A percentile compares a stretch with the other conserved stretches of the same genome.
phyloP scores from a whole-genome alignment of 495 filamentous ascomycete genomes.

The Clohesyomyces aquaticus region DNA sequence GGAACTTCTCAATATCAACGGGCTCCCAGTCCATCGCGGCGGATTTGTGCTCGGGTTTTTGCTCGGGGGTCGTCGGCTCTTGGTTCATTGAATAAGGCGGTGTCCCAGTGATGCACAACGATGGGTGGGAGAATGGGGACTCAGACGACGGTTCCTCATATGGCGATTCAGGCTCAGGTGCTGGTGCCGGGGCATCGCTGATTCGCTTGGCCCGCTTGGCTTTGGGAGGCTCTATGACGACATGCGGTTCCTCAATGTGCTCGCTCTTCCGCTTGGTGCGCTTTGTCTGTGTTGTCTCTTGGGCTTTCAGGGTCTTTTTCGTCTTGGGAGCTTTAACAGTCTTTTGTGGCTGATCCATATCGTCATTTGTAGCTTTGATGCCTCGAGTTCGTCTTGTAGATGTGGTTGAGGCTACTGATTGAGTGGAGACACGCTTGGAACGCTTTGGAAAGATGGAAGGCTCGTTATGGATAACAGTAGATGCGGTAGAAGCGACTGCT shows the following conservation, averaged over 20 bases:
- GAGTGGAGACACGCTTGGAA: background rate
- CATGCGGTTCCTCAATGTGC: background rate
- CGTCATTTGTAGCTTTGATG: background rate
- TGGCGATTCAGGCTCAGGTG: background rate
- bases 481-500: background rate
- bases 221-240: background rate
- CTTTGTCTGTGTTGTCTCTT: background rate
- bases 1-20: conserved; percentile 23
- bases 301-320: no score
- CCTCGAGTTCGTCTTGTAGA: background rate
- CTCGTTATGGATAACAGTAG: background rate
- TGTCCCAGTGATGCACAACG: background rate
- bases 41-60: background rate
- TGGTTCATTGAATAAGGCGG: background rate
- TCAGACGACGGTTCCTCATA: no score
- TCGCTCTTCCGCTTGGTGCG: conserved; percentile 5
- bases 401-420: background rate
- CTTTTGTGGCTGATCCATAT: background rate
- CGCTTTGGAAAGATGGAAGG: background rate
- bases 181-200: conserved; percentile 27
- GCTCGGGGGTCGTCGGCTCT: conserved; percentile 2
- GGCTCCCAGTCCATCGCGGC: conserved; percentile 13
- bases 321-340: no score
- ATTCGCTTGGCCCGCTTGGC: conserved; percentile 31
- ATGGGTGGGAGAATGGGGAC: background rate